Evolutionary conservation across 176 grass and related monocot genomes (phyloP), one percentile per base, ranked within the genome.

Genomic region (Leersia perrieri): DNA sequence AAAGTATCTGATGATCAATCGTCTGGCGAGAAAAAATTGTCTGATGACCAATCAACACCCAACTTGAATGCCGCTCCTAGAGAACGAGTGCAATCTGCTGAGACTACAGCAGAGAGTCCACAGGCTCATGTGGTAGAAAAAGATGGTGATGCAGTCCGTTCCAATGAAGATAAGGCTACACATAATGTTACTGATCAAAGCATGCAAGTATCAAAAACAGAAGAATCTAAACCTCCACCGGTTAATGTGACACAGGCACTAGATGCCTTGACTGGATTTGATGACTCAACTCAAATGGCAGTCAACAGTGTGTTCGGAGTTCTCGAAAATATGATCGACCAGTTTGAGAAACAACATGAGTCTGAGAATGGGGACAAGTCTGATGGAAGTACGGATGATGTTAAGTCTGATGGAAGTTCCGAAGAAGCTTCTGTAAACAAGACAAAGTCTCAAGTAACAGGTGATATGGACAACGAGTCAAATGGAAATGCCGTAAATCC

Each of bases 301-400:
- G 95, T 98, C 81, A 98, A 89, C 26, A 98, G 84, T 89, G 95
- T 94, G 33, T 98, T 98, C 70, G 95, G 95, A 72, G 92, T 94
- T 72, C 11, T 98, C 60, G 95, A 98, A 75, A 91, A 91, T 84
- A 94, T 98, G 88, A 94, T 98, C 30, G 92, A 94, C 40, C 92
- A 89, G 66, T 87, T 89, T 62, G 74, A 98, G 84, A 98, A 94
- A 81, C 87, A 83, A 36, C 68, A 77, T 22, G 88, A 87, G 12
- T 63, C 88, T 70, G 79, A 73, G 76, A 85, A 91, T 57, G 61
- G 53, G 63, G 82, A 72, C 40, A 77, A 60, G 49, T 42, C 71
- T 75, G 64, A 70, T 70, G 65, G 33, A 73, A 63, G 77, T 74
- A 22, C 35, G 42, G 67, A 57, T 53, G 44, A n/a, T n/a, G n/a